Percentiles rank a stretch among this genome's conserved stretches.
These are phyloP conservation scores for Xylariaceae sp. DNA, from an alignment of 2,329 filamentous ascomycete genomes.

Conservation along the genomic window DNA sequence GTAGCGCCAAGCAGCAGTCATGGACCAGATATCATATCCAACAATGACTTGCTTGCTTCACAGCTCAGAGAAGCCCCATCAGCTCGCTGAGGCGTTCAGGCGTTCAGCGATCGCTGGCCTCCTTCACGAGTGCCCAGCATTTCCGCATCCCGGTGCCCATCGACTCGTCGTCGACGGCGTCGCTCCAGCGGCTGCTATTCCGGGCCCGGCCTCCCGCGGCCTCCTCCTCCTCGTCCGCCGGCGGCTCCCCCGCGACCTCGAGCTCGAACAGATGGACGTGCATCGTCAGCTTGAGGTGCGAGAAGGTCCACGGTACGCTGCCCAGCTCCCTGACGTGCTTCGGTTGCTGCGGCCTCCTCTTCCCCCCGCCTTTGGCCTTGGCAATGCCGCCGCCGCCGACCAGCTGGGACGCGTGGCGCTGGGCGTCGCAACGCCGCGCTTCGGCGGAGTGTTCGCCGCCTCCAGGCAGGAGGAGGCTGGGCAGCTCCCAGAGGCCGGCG, in stretches of 20 bases:
- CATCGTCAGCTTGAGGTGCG: constrained; percentile 50
- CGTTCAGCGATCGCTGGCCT: constrained; percentile 10
- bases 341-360: constrained; percentile 5
- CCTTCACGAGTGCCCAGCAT: constrained; percentile 41
- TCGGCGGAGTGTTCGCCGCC: constrained; percentile 19
- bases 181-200: constrained; percentile 27
- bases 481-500: constrained; percentile 50
- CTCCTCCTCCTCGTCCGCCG: constrained; percentile 4
- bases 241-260: constrained; percentile 8
- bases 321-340: constrained; percentile 37
- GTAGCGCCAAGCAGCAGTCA: neutral
- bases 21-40: neutral
- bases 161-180: constrained; percentile 38
- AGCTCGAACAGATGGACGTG: constrained; percentile 45
- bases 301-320: constrained; percentile 49
- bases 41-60: neutral
- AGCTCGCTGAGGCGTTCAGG: neutral
- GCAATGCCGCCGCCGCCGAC: neutral
- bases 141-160: constrained; percentile 55
- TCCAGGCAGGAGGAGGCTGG: constrained; percentile 33
- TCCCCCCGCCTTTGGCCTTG: neutral
- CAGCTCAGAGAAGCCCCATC: neutral
- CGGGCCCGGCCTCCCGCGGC: constrained; percentile 1
- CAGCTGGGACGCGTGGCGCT: constrained; percentile 22
- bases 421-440: constrained; percentile 30